Evolutionary conservation across 192 early-diverging fungal species (phyloP).

Genomic region (Umbelopsis sp.): DNA sequence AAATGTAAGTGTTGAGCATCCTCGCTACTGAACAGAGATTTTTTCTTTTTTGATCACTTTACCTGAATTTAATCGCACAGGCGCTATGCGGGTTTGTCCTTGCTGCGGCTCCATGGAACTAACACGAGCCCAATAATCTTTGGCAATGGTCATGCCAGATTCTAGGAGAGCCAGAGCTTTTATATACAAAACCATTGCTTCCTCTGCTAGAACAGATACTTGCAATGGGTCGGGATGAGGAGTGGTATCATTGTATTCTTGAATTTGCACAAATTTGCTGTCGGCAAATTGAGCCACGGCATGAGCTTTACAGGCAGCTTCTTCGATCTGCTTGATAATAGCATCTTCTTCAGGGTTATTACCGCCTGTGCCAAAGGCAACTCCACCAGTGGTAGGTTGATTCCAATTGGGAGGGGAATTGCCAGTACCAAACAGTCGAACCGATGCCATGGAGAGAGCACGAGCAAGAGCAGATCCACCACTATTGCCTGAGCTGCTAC

Average conservation of each 20-base stretch:
- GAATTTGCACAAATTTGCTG: constrained; percentile 54
- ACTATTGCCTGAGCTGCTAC: constrained; percentile 21
- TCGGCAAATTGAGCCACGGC: constrained; percentile 68
- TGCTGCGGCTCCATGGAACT: constrained; percentile 39
- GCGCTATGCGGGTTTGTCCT: constrained; percentile 32
- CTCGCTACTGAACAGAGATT: too few relatives aligned
- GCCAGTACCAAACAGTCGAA: constrained; percentile 53
- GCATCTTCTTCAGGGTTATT: constrained; percentile 40
- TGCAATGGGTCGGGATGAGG: constrained; percentile 19
- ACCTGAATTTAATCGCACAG: constrained; percentile 41
- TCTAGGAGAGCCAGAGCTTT: constrained; percentile 68
- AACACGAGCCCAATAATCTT: constrained; percentile 56
- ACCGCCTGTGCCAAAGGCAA: background rate
- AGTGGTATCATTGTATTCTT: constrained; percentile 23
- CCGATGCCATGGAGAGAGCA: constrained; percentile 55
- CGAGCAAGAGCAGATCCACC: constrained; percentile 51
- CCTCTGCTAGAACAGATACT: constrained; percentile 57
- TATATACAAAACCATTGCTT: constrained; percentile 71
- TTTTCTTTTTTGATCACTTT: too few relatives aligned
- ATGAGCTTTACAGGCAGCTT: constrained; percentile 69
- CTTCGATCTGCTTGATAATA: constrained; percentile 65
- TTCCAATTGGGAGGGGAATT: constrained; percentile 51
- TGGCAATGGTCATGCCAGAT: constrained; percentile 53
- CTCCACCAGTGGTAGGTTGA: constrained; percentile 17
- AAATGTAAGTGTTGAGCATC: background rate